Percentiles rank a stretch among this genome's conserved stretches.
Conservation (phyloP, 257 asterid species). For the Jacaranda copaia region DNA sequence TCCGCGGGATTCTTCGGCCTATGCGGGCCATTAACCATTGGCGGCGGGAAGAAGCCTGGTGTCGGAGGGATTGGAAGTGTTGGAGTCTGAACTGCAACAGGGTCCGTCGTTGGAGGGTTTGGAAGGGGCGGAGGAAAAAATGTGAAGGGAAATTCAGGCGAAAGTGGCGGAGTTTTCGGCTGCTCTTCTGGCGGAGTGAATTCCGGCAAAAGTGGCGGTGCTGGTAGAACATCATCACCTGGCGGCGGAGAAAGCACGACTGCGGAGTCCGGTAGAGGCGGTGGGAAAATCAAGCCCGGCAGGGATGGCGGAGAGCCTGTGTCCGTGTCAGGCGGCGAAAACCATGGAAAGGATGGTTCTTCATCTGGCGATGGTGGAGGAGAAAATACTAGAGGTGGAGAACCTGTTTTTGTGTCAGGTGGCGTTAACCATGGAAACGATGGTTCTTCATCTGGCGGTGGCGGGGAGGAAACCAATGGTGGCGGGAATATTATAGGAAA, state of each 20-base stretch:
- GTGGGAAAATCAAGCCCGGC: constrained; percentile 33
- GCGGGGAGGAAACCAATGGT: constrained; percentile 47
- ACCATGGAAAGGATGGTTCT: too few relatives aligned
- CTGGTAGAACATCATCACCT: constrained; percentile 36
- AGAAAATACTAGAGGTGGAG: constrained; percentile 40
- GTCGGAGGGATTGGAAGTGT: constrained; percentile 30
- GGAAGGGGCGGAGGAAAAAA: constrained; percentile 41
- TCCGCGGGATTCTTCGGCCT: constrained; percentile 35
- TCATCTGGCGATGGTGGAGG: constrained; percentile 38
- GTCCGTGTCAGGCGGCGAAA: too few relatives aligned
- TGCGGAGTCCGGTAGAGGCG: constrained; percentile 37
- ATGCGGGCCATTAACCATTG: constrained; percentile 20
- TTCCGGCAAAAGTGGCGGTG: constrained; percentile 47
- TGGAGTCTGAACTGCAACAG: constrained; percentile 28
- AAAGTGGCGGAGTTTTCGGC: constrained; percentile 32
- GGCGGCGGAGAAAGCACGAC: constrained; percentile 27
- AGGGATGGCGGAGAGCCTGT: too few relatives aligned
- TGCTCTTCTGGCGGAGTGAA: constrained; percentile 47
- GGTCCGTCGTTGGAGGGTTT: constrained; percentile 33
- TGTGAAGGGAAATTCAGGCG: constrained; percentile 43
- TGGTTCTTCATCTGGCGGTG: constrained; percentile 33
- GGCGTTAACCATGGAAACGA: constrained; percentile 52
- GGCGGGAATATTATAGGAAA: constrained; percentile 51
- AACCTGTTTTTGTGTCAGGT: constrained; percentile 32
- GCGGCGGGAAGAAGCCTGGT: constrained; percentile 45